A percentile compares a stretch with the other conserved stretches of the same genome.
These are phyloP conservation scores for Deinandra increscens DNA, from an alignment of 129 eudicot genomes.

Conservation along the genomic window DNA sequence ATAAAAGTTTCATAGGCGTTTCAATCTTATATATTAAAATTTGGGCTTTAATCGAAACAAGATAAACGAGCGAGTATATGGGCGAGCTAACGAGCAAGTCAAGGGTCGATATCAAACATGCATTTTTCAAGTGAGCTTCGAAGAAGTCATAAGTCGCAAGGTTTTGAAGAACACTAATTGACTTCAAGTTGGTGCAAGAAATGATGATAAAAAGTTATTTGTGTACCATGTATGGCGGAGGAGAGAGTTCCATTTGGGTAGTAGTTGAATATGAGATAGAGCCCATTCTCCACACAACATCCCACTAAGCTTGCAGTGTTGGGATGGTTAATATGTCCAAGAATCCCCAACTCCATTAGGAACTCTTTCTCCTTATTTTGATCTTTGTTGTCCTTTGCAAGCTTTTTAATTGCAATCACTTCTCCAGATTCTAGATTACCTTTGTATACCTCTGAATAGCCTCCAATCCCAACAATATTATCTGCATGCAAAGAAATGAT, in stretches of 20 bases:
- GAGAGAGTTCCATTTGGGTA: slow-evolving; percentile 83
- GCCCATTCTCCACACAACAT: slow-evolving; percentile 79
- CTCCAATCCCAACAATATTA: slow-evolving; percentile 79
- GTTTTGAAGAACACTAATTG: no score
- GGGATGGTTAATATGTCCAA: slow-evolving; percentile 87
- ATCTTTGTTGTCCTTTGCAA: slow-evolving; percentile 66
- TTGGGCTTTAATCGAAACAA: no score
- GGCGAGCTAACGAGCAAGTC: no score
- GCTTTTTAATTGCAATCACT: slow-evolving; percentile 74
- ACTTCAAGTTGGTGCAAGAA: background rate
- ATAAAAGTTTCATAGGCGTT: no score
- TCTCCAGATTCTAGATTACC: slow-evolving; percentile 59
- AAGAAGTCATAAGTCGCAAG: no score
- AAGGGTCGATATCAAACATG: no score
- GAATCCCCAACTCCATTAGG: slow-evolving; percentile 76
- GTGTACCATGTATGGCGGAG: slow-evolving; percentile 69
- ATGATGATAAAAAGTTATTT: background rate
- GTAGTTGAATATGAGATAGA: slow-evolving; percentile 73
- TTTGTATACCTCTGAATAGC: slow-evolving; percentile 89
- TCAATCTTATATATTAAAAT: no score
- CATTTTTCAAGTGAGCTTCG: no score
- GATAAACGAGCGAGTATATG: no score
- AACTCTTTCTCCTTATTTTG: slow-evolving; percentile 79
- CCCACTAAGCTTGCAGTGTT: slow-evolving; percentile 81
- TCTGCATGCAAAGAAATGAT: slow-evolving; percentile 51